Conservation (phyloP, 31 red algal genomes). For the Endocladia muricata region DNA sequence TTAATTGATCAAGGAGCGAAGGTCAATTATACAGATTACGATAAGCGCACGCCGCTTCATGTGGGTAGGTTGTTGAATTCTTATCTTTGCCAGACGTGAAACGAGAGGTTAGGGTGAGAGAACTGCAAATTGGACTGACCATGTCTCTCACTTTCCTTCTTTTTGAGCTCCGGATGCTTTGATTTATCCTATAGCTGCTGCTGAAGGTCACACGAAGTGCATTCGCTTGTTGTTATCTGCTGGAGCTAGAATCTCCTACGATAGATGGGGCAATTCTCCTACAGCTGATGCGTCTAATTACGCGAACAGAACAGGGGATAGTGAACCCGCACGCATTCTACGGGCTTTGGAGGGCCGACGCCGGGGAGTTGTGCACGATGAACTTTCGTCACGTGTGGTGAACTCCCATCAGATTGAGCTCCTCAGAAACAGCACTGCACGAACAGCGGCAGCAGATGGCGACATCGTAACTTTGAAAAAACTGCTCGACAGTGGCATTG, state of each 20-base stretch:
- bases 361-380: background rate
- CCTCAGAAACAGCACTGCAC: constrained; percentile 30
- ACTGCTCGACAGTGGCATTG: constrained; percentile 30
- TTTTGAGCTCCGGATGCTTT: too few species aligned
- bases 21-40: constrained; percentile 79
- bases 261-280: constrained; percentile 70
- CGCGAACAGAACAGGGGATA: constrained; percentile 49
- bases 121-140: background rate
- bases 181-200: constrained; percentile 30
- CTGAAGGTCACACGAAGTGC: constrained; percentile 57
- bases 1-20: constrained; percentile 54
- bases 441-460: constrained; percentile 41
- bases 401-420: constrained; percentile 7
- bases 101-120: background rate
- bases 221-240: constrained; percentile 44
- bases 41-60: constrained; percentile 79
- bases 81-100: background rate
- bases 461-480: constrained; percentile 21
- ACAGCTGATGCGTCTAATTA: constrained; percentile 58
- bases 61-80: constrained; percentile 53
- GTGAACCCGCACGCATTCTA: constrained; percentile 36
- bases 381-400: background rate
- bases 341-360: constrained; percentile 31
- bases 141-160: background rate
- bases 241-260: constrained; percentile 50